Percentiles rank a stretch among this genome's conserved stretches.
phyloP scores from a whole-genome alignment of 208 protist genomes.

The Leptomonas seymouri region DNA sequence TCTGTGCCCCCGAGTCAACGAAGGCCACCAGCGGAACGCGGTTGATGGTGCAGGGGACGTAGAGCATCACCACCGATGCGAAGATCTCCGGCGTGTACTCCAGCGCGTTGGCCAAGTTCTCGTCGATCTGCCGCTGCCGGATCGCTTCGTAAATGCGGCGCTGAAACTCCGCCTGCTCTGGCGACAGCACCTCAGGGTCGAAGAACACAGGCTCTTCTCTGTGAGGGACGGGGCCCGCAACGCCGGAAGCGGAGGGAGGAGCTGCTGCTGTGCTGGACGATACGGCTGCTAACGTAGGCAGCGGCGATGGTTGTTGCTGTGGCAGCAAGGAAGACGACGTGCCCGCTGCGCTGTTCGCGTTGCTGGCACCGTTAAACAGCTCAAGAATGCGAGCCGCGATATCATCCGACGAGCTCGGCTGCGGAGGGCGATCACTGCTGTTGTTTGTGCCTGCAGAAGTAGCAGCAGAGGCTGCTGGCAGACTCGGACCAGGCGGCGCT shows the following conservation, averaged over 20 bases:
- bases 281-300: no score
- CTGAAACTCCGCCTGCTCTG: slow-evolving; percentile 76
- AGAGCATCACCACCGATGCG: slow-evolving; percentile 91
- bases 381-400: background rate
- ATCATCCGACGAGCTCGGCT: background rate
- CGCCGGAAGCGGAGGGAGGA: background rate
- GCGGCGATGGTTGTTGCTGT: background rate
- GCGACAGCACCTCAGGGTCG: slow-evolving; percentile 32
- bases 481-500: no score
- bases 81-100: slow-evolving; percentile 96
- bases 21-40: slow-evolving; percentile 92
- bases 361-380: background rate
- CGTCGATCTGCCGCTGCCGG: slow-evolving; percentile 80
- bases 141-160: slow-evolving; percentile 81
- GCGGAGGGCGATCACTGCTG: background rate
- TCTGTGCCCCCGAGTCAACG: slow-evolving; percentile 92
- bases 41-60: slow-evolving; percentile 93
- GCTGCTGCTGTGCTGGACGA: slow-evolving; percentile 4
- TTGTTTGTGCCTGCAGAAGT: background rate
- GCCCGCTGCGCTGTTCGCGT: no score
- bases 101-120: slow-evolving; percentile 90
- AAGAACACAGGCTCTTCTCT: background rate
- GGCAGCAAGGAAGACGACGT: background rate
- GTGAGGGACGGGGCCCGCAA: background rate
- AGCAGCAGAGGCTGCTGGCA: background rate